Base-by-base conservation (phyloP, 2,329 filamentous ascomycete species). In the Fusarium robinianum region DNA sequence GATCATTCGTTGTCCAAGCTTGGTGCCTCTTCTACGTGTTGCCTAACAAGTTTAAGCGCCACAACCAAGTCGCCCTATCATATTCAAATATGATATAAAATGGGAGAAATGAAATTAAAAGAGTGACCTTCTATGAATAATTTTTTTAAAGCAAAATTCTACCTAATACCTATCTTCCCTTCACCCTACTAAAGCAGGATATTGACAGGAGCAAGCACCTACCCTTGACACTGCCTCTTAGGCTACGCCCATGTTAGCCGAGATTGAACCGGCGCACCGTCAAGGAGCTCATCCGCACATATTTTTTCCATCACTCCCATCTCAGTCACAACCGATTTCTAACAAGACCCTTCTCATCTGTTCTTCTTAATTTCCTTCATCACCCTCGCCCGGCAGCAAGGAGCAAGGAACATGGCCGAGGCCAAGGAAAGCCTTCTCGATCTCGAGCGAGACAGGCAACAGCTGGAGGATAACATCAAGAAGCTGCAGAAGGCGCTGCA, bases 401-500 rank as follows among this genome's bases (percentile, higher is more conserved):
- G 36, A 48, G 41, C 50, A 49, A 36, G 23, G 58, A 54, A 43
- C 35, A 78, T 78, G 74, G 59, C 69, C 18, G 46, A 63, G 29
- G 57, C 60, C 36, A 71, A 67, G 54, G 75, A 80, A 55, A 77
- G 76, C 40, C 76, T 90, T 36, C 72, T 80, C 30, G 79, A 85
- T 60, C 78, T 95, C 27, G 90, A 95, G 67, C 80, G 79, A 49
- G 88, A 92, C 62, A 81, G 88, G 11, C 73, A 79, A 55, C 78
- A 84, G 49, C 83, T 97, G 6, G 88, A 96, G 67, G 79, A 83
- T 24, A 90, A 85, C 53, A 79, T 95, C 32, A 51, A 55, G 18
- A 60, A 89, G 64, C 79, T 97, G 14, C 81, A 81, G 41, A 82
- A 86, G 61, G 84, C 87, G 6, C 77, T 97, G 39, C 83, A 84